Evolutionary conservation across 2,329 filamentous ascomycete species (phyloP), one percentile per base, ranked within the genome.

Genomic region (Madurella fahalii): DNA sequence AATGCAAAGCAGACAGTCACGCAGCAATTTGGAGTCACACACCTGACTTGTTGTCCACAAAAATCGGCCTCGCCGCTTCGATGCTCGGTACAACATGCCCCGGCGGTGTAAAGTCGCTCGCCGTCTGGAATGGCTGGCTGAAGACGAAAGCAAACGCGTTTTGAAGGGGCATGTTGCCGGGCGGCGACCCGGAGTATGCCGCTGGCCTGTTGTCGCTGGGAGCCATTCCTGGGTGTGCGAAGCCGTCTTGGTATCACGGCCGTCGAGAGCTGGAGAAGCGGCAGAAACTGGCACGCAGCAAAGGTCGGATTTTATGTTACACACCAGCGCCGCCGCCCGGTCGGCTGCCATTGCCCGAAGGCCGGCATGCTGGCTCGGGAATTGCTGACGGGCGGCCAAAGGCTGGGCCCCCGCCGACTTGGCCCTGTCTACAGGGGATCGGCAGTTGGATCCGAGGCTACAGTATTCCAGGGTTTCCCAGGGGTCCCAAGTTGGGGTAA

Each of bases 31-130:
- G 4, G 25, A 25, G 25, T 25, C 11, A 56, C 69, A 58, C 61
- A 74, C 73, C 69, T 30, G 67, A 67, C 50, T 69, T 68, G 52
- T 74, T 67, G 57, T 75, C 72, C 18, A 75, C 65, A 54, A 74
- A 74, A 51, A 75, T 69, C 17, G 69, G 67, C 40, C 67, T 59
- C 25, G 65, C 62, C 0, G 66, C 64, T 18, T 67, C 64, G 40
- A 73, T 66, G n/a, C 50, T 64, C 2, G 68, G 62, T 5, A 75
- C 58, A 3, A 57, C 56, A 30, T 71, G 69, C 2, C 60, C 57
- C 1, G 62, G 47, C 11, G 70, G 66, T 0, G 64, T 61, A 50
- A 65, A 68, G 4, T 64, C 63, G 45, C 58, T 69, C 49, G 69
- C 61, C 2, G 57, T 48, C 25, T 65, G 56, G 37, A 74, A 74